These are phyloP conservation scores for Polyporus arcularius DNA, from an alignment of 768 basidiomycete genomes.

Conservation along the genomic window DNA sequence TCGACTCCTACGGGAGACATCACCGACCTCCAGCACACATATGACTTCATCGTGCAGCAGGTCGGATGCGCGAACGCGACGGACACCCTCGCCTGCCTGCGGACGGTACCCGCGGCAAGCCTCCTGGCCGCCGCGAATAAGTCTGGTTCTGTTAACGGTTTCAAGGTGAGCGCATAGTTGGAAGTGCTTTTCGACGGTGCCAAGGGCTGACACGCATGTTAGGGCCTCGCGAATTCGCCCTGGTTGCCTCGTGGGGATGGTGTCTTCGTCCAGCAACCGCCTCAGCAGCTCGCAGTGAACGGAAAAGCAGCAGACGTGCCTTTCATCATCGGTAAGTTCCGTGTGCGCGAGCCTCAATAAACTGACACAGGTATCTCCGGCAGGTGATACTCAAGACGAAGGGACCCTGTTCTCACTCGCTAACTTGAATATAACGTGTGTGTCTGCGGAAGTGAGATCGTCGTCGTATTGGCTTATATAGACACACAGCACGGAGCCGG, in stretches of 20 bases:
- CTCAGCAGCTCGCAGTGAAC: constrained; percentile 41
- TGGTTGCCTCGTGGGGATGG: constrained; percentile 56
- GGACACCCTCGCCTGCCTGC: constrained; percentile 45
- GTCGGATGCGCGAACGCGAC: constrained; percentile 35
- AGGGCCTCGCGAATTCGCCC: constrained; percentile 41
- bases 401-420: constrained; percentile 43
- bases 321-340: constrained; percentile 41
- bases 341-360: constrained; percentile 5
- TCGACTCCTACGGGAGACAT: constrained; percentile 7
- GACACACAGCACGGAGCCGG: constrained; percentile 20
- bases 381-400: constrained; percentile 57
- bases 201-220: constrained; percentile 13
- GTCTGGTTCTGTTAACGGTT: constrained; percentile 33
- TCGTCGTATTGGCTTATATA: neutral
- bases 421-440: constrained; percentile 31
- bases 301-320: constrained; percentile 50
- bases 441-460: neutral
- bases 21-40: constrained; percentile 34
- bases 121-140: constrained; percentile 35
- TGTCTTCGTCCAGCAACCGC: constrained; percentile 42
- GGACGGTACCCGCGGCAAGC: constrained; percentile 33
- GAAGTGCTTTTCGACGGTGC: neutral
- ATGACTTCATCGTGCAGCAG: constrained; percentile 40
- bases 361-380: neutral
- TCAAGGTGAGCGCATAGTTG: constrained; percentile 30